Base-by-base conservation (phyloP, 306 rosid species). In the Dryas octopetala region DNA sequence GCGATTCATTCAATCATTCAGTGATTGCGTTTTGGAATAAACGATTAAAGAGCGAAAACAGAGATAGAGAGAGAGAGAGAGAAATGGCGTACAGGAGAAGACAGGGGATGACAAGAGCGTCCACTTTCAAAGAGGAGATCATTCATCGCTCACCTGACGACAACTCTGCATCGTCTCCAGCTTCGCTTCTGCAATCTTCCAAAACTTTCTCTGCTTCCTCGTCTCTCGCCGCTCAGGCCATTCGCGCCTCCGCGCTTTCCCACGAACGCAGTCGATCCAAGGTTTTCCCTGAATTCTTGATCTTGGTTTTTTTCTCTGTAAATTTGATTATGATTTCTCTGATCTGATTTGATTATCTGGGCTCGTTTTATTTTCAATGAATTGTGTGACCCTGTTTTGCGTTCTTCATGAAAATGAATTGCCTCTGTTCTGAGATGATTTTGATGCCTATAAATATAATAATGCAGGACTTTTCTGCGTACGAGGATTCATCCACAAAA, bases 21-120 rank as follows among this genome's bases (percentile, higher is more conserved):
- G 51, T 64, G 49, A 4, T 46, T 9, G 7, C 8, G 32, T 13
- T 40, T 43, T 7, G 1, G 46, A 15, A 19, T 15, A 13, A 9
- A 16, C 7, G 47, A 49, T 5, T 5, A 5, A 14, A 41, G 38
- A 32, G 38, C 38, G 2, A 32, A 32, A 32, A 32, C 23, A 23
- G 23, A 23, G 23, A 23, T 0, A 23, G 23, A 23, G 23, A 23
- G 23, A 32, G 38, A 32, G 16, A 5, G 41, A 43, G 38, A n/a
- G 10, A 3, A 62, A 94, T 95, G 99, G 99, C 99, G 8, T 95
- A 95, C 45, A 83, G 98, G 63, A 85, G 99, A 83, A 95, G 92
- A 77, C 99, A 95, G 72, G 90, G 89, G 52, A 40, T 92, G 4
- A 63, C 93, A 5, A 90, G 89, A 57, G 41, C 90, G 46, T 90